These are phyloP conservation scores for Nitzschia sp. DNA, from an alignment of 108 stramenopile species.

Conservation along the genomic window DNA sequence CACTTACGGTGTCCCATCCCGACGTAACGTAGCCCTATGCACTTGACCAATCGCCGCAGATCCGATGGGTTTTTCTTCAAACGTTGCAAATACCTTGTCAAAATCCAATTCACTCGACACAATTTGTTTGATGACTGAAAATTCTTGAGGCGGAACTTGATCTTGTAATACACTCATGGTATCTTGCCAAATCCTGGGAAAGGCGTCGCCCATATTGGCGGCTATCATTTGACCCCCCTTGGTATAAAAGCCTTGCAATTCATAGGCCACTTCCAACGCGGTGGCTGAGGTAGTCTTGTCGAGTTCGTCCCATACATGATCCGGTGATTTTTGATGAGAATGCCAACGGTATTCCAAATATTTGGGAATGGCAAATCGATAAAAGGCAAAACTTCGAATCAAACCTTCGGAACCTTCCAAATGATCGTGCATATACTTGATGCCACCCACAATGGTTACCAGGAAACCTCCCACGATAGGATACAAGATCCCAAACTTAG, in stretches of 20 bases:
- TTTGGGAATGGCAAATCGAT: constrained; percentile 61
- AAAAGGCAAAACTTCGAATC: constrained; percentile 50
- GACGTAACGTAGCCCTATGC: constrained; percentile 72
- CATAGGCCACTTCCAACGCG: constrained; percentile 74
- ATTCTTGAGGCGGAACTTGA: constrained; percentile 65
- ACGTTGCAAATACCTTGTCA: constrained; percentile 57
- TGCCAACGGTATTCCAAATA: constrained; percentile 66
- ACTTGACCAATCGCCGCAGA: constrained; percentile 88
- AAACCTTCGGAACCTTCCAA: constrained; percentile 65
- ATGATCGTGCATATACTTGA: constrained; percentile 61
- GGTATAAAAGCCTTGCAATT: constrained; percentile 83
- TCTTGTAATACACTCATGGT: constrained; percentile 86
- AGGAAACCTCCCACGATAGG: constrained; percentile 36
- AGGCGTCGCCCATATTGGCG: constrained; percentile 83
- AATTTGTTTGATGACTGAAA: constrained; percentile 61
- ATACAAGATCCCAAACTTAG: constrained; percentile 16
- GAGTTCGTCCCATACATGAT: constrained; percentile 70
- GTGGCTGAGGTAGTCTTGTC: constrained; percentile 53
- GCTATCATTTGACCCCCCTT: constrained; percentile 87
- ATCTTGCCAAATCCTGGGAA: constrained; percentile 81
- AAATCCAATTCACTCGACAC: constrained; percentile 66
- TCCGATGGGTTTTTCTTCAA: constrained; percentile 83
- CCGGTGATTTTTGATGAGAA: constrained; percentile 53
- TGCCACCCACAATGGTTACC: constrained; percentile 39
- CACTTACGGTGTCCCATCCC: constrained; percentile 48